Percentiles rank a stretch among this genome's conserved stretches.
Conservation (phyloP, 306 rosid genomes). For the Inga oerstediana region DNA sequence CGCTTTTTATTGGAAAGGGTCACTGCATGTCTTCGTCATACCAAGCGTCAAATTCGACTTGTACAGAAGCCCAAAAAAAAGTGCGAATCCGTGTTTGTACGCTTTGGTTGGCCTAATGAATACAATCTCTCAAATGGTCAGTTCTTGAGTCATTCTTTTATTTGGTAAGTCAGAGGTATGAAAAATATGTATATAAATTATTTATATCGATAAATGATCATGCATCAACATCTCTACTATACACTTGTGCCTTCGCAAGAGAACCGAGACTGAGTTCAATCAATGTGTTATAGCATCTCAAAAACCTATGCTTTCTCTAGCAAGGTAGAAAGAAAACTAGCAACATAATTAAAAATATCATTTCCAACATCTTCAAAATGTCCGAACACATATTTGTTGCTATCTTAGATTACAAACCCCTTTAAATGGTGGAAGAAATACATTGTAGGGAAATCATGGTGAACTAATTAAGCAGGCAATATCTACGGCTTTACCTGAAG, state of each 20-base stretch:
- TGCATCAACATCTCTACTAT: background rate
- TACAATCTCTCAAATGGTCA: background rate
- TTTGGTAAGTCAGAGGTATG: background rate
- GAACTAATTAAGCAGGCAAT: background rate
- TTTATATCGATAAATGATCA: background rate
- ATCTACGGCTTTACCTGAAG: constrained; percentile 37
- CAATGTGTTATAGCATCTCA: background rate
- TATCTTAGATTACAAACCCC: background rate
- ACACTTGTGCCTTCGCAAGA: background rate
- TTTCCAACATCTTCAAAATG: background rate
- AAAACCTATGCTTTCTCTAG: background rate
- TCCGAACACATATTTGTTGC: background rate
- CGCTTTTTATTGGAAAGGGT: background rate
- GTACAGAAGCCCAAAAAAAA: background rate
- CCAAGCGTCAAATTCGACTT: background rate
- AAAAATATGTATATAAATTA: background rate
- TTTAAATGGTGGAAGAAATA: constrained; percentile 1
- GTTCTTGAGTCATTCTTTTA: background rate
- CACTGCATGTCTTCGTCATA: background rate
- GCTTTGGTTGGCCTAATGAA: background rate
- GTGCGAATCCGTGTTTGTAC: background rate
- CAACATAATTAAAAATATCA: background rate
- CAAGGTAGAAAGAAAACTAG: background rate
- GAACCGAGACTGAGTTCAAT: background rate
- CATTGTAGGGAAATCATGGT: background rate